Evolutionary conservation across 1,284 basidiomycete genomes (phyloP).

Genomic region (Pseudozyma sp.): DNA sequence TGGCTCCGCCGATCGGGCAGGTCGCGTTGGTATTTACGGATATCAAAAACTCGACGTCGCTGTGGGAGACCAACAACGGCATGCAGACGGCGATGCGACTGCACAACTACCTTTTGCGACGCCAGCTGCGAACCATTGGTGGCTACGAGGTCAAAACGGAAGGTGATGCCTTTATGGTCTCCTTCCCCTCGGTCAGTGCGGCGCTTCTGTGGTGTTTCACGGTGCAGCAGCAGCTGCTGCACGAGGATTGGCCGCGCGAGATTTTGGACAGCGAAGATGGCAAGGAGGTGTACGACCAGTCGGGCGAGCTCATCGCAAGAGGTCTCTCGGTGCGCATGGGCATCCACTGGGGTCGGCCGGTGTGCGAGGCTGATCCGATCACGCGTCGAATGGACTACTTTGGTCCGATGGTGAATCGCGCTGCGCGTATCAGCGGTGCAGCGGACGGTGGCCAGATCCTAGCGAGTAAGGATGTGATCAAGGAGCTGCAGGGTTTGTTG

Average conservation of each 20-base stretch:
- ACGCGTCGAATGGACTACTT: conserved; percentile 90
- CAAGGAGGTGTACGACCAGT: conserved; percentile 79
- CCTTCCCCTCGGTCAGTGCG: conserved; percentile 86
- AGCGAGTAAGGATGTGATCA: conserved; percentile 84
- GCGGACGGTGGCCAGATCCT: conserved; percentile 95
- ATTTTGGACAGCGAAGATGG: conserved; percentile 94
- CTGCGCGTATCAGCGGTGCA: conserved; percentile 84
- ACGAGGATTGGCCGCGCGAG: conserved; percentile 92
- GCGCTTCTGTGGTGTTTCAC: conserved; percentile 92
- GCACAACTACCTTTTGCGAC: conserved; percentile 88
- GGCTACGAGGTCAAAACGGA: conserved; percentile 99
- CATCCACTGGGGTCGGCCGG: conserved; percentile 89
- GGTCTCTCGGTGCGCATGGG: conserved; percentile 98
- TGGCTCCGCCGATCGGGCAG: conserved; percentile 87
- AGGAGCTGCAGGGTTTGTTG: conserved; percentile 60
- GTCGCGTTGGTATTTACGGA: conserved; percentile 97
- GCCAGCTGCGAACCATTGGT: conserved; percentile 88
- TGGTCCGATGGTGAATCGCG: conserved; percentile 71
- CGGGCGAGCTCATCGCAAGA: conserved; percentile 81
- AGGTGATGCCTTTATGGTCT: conserved; percentile 99
- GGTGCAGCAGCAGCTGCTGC: conserved; percentile 85
- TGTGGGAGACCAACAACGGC: conserved; percentile 97
- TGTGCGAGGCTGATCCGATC: conserved; percentile 92
- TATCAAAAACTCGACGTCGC: conserved; percentile 94
- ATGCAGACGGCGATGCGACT: conserved; percentile 95